Base-by-base conservation (phyloP, 371 early-diverging fungal species). In the Capillidium rhysosporum region DNA sequence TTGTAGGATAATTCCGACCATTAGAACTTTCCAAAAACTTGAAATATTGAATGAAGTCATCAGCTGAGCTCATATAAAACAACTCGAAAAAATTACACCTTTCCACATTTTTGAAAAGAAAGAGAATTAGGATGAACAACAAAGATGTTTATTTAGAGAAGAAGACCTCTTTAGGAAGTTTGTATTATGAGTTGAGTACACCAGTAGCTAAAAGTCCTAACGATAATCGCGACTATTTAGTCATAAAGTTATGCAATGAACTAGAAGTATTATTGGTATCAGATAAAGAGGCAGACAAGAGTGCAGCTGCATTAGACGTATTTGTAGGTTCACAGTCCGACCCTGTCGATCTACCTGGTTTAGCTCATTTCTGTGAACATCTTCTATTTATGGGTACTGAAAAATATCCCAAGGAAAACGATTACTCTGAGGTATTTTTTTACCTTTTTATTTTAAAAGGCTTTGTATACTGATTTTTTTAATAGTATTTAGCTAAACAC, bases 321-420 rank as follows among this genome's bases (percentile, higher is more conserved):
- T 84, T 85, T 63, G 92, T 96, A 12, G 99, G 99, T 18, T 82
- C 78, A 56, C 61, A 84, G 29, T 75, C 73, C 40, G 87, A 86
- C 59, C 87, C 87, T n/a, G 76, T 75, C 46, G 74, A 76, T 49
- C 67, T 82, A 39, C 85, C 82, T 60, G 99, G 99, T 0, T 67
- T 99, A 56, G 97, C 98, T 12, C 99, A 99, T 68, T 99, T 98
- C 63, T 86, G 89, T 63, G 99, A 99, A 65, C 99, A 99, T 65
- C 64, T 98, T 63, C 70, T 93, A 40, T 93, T 95, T 65, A 84
- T 95, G 91, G 56, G 56, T 10, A 56, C 46, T 3, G 26, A n/a
- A 12, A 46, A 89, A 67, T 94, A 92, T 64, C 97, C 93, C n/a
- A 67, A 71, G 46, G 97, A 94, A 61, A 94, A 92, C 61, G 92